Evolutionary conservation across 139 green algal species (phyloP), one percentile per base, ranked within the genome.

Genomic region (Ostreobium quekettii): DNA sequence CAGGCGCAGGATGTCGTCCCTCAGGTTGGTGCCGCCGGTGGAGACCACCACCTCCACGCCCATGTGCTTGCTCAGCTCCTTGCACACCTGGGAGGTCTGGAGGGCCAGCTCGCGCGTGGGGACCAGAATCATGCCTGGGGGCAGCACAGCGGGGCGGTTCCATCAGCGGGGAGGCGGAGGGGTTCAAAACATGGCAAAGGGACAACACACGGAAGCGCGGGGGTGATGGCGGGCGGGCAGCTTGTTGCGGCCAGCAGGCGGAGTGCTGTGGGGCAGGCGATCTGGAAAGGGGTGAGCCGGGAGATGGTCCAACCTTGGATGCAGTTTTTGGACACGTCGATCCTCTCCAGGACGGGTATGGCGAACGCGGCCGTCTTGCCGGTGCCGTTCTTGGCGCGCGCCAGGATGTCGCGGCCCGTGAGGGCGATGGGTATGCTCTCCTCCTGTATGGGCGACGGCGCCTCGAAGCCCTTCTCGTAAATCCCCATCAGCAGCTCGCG

Each of bases 381-480:
- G 3, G 95, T 99, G 48, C 95, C 95, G 76, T 99, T 99, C 78
- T 99, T 99, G 58, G 95, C 95, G n/a, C 95, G 83, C 2, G 95
- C 95, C 15, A 99, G 83, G 71, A 99, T 96, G 78, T 99, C 95
- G 24, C 94, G 75, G 2, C 95, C 95, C 0, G 91, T 95, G 32
- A 99, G 76, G 11, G 94, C 95, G 67, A 99, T 98, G 15, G 95
- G 95, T 58, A 99, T 99, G 76, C 76, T 90, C 77, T 99, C 95
- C 70, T 99, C 93, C 56, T 94, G 90, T 64, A 96, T 96, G 31
- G 90, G 90, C 31, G 78, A 89, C n/a, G 90, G 90, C 69, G 84
- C 84, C 70, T 98, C 92, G 73, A 97, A 98, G 26, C 92, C 93
- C 71, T 98, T 98, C 81, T 99, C 95, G 73, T 98, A 99, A 75